A percentile compares a stretch with the other conserved stretches of the same genome.
Evolutionary conservation across 208 protist genomes (phyloP).

Genomic region (Acanthamoeba sp.): DNA sequence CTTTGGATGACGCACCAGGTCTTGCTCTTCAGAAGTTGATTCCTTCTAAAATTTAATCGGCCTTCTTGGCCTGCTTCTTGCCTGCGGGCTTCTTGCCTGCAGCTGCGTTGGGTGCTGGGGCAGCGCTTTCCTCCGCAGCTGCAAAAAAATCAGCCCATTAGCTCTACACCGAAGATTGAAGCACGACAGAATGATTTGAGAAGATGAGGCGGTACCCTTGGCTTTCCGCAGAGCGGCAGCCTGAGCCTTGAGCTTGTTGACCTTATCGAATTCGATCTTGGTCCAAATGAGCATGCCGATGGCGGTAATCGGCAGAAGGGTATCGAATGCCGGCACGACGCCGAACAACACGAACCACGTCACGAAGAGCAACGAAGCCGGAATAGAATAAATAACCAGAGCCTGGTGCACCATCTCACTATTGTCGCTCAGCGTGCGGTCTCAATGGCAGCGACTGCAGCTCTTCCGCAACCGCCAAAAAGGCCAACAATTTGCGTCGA

Average conservation of each 20-base stretch:
- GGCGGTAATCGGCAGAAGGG: conserved; percentile 53
- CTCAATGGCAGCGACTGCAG: too few relatives aligned
- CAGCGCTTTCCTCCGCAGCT: background rate
- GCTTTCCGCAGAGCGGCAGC: conserved; percentile 7
- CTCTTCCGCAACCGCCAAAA: too few relatives aligned
- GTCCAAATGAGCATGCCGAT: conserved; percentile 70
- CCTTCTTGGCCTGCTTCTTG: conserved; percentile 10
- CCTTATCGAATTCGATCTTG: conserved; percentile 57
- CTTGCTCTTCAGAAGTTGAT: background rate
- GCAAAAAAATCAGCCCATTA: background rate
- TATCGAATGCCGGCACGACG: conserved; percentile 45
- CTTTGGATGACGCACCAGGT: background rate
- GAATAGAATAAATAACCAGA: conserved; percentile 52
- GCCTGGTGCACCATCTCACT: conserved; percentile 45
- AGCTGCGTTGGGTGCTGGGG: background rate
- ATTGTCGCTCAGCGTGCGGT: background rate
- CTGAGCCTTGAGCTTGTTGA: conserved; percentile 31
- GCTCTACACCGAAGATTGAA: background rate
- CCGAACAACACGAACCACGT: conserved; percentile 61
- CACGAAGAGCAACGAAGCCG: conserved; percentile 4
- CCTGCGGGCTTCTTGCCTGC: background rate
- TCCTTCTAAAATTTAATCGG: background rate
- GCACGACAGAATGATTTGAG: background rate
- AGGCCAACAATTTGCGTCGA: too few relatives aligned
- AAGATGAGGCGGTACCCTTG: background rate